phyloP scores from a whole-genome alignment of 2,329 filamentous ascomycete genomes.

The Sordariomycetes sp. region DNA sequence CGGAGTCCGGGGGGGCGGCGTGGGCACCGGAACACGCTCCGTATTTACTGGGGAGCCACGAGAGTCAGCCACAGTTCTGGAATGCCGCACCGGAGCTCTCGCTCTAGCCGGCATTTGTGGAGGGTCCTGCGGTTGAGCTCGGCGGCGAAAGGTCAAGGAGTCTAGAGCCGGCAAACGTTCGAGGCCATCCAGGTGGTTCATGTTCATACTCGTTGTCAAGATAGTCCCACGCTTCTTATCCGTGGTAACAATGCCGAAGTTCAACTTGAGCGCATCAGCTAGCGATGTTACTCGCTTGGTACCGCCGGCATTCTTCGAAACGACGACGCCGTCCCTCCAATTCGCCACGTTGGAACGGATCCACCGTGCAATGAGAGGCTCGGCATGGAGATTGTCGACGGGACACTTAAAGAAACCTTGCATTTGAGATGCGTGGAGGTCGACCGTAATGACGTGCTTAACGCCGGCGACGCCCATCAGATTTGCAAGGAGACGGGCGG shows the following conservation, averaged over 20 bases:
- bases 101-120: not conserved
- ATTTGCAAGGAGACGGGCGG: constrained; percentile 93
- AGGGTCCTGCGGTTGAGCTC: not conserved
- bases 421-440: constrained; percentile 96
- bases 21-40: constrained; percentile 11
- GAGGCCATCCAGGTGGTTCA: constrained; percentile 51
- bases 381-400: constrained; percentile 92
- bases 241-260: constrained; percentile 92
- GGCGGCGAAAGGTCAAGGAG: not conserved
- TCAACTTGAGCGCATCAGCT: constrained; percentile 89
- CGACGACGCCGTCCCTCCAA: constrained; percentile 87
- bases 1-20: constrained; percentile 4
- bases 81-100: constrained; percentile 7
- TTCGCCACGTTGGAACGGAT: constrained; percentile 76
- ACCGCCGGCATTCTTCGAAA: constrained; percentile 95
- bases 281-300: constrained; percentile 95
- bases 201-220: constrained; percentile 68
- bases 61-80: constrained; percentile 24
- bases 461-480: constrained; percentile 86
- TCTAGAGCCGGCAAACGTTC: constrained; percentile 32
- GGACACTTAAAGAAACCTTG: constrained; percentile 98
- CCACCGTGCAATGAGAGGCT: constrained; percentile 91
- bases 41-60: constrained; percentile 27
- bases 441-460: constrained; percentile 94
- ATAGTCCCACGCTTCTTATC: constrained; percentile 54